These are phyloP conservation scores for Pisolithus sp. DNA, from an alignment of 768 basidiomycete species.

Conservation along the genomic window DNA sequence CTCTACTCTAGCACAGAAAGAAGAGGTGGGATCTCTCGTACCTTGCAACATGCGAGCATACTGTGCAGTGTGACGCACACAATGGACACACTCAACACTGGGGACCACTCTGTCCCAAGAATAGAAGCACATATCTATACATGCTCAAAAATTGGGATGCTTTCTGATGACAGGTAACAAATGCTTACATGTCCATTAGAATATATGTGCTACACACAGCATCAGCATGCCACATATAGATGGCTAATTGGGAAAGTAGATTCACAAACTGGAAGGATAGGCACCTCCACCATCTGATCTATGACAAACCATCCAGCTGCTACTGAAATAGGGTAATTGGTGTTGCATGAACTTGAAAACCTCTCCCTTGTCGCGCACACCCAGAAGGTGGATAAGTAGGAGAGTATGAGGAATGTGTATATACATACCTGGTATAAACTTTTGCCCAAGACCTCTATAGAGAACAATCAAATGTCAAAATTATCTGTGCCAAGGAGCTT, in stretches of 20 bases:
- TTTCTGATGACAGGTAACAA: background rate
- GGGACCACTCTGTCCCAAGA: slow-evolving; percentile 85
- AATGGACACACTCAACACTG: slow-evolving; percentile 75
- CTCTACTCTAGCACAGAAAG: background rate
- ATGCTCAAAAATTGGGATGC: slow-evolving; percentile 12
- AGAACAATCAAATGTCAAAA: slow-evolving; percentile 70
- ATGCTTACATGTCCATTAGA: slow-evolving; percentile 74
- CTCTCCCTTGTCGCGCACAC: slow-evolving; percentile 47
- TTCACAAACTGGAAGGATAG: slow-evolving; percentile 66
- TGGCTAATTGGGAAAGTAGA: background rate
- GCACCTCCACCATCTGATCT: slow-evolving; percentile 55
- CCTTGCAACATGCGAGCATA: slow-evolving; percentile 92
- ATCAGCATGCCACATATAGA: slow-evolving; percentile 5
- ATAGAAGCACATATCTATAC: slow-evolving; percentile 82
- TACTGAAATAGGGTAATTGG: slow-evolving; percentile 77
- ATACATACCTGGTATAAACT: slow-evolving; percentile 61
- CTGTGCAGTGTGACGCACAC: slow-evolving; percentile 85
- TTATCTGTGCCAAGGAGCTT: slow-evolving; percentile 68
- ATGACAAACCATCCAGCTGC: slow-evolving; percentile 88
- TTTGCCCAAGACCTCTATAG: slow-evolving; percentile 80
- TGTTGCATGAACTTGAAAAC: slow-evolving; percentile 65
- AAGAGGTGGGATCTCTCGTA: slow-evolving; percentile 19
- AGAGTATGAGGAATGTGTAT: background rate
- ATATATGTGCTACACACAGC: slow-evolving; percentile 62
- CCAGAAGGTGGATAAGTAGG: slow-evolving; percentile 1